Evolutionary conservation across 2,329 filamentous ascomycete genomes (phyloP).

Genomic region (Trichophyton mentagrophytes): DNA sequence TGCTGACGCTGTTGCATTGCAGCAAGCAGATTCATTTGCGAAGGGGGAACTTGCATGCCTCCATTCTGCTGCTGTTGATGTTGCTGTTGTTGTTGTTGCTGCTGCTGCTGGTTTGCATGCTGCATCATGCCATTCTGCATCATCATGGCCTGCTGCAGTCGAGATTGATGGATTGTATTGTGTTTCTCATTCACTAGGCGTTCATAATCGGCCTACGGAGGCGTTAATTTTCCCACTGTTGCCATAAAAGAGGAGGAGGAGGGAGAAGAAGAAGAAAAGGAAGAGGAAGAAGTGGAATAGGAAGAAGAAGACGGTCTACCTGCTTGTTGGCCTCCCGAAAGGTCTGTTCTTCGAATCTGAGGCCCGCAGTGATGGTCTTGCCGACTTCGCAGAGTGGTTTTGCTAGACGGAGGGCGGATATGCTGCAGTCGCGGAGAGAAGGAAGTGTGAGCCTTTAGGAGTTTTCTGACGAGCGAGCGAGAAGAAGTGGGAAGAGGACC

Average conservation of each 20-base stretch:
- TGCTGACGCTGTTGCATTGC: slow-evolving; percentile 22
- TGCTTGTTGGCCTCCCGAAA: slow-evolving; percentile 31
- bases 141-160: slow-evolving; percentile 31
- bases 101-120: slow-evolving; percentile 18
- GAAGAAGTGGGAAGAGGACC: too few relatives aligned
- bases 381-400: slow-evolving; percentile 30
- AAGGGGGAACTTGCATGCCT: slow-evolving; percentile 23
- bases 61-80: slow-evolving; percentile 16
- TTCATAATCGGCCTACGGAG: slow-evolving; percentile 30
- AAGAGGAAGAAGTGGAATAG: too few relatives aligned
- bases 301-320: slow-evolving; percentile 13
- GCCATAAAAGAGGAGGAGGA: background rate
- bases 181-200: slow-evolving; percentile 34
- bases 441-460: background rate
- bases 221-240: background rate
- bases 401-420: slow-evolving; percentile 35
- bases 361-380: slow-evolving; percentile 29
- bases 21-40: slow-evolving; percentile 34
- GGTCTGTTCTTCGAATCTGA: slow-evolving; percentile 34
- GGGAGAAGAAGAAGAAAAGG: background rate
- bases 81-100: slow-evolving; percentile 4
- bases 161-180: slow-evolving; percentile 32
- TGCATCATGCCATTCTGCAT: slow-evolving; percentile 28
- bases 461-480: too few relatives aligned
- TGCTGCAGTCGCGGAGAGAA: slow-evolving; percentile 18